These are phyloP conservation scores for Fusarium compactum DNA, from an alignment of 2,329 filamentous ascomycete genomes.

Conservation along the genomic window DNA sequence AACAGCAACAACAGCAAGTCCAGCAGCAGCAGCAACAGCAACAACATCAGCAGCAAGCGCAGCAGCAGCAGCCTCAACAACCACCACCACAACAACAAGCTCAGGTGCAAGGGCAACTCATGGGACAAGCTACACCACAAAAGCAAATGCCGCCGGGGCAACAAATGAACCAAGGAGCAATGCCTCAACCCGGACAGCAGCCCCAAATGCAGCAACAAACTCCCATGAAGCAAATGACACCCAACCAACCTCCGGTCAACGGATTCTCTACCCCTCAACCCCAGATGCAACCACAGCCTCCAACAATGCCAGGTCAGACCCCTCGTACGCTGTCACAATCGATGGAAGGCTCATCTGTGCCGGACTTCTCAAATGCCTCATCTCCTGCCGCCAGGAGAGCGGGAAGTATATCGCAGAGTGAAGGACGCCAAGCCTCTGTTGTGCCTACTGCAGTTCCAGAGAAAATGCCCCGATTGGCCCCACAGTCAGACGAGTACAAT, in stretches of 20 bases:
- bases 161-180: constrained; percentile 51
- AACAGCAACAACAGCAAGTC: constrained; percentile 54
- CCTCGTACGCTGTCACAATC: constrained; percentile 63
- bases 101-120: constrained; percentile 49
- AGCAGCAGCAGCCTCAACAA: constrained; percentile 51
- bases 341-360: constrained; percentile 55
- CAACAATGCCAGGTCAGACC: constrained; percentile 54
- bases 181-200: constrained; percentile 51
- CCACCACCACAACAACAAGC: neutral
- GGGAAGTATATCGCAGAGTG: constrained; percentile 56
- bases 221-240: constrained; percentile 59
- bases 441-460: constrained; percentile 41
- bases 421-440: constrained; percentile 47
- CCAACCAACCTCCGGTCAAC: constrained; percentile 54
- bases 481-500: constrained; percentile 65
- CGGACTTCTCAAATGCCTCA: constrained; percentile 57
- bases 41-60: neutral
- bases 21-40: constrained; percentile 55
- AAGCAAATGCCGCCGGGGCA: constrained; percentile 53
- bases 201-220: constrained; percentile 51
- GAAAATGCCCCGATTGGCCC: constrained; percentile 55
- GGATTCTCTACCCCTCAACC: constrained; percentile 54
- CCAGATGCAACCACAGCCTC: constrained; percentile 42
- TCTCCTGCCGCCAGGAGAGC: constrained; percentile 59
- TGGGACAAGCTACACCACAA: constrained; percentile 48